Base-by-base conservation (phyloP, 2,329 filamentous ascomycete species). In the Sclerotinia trifoliorum region DNA sequence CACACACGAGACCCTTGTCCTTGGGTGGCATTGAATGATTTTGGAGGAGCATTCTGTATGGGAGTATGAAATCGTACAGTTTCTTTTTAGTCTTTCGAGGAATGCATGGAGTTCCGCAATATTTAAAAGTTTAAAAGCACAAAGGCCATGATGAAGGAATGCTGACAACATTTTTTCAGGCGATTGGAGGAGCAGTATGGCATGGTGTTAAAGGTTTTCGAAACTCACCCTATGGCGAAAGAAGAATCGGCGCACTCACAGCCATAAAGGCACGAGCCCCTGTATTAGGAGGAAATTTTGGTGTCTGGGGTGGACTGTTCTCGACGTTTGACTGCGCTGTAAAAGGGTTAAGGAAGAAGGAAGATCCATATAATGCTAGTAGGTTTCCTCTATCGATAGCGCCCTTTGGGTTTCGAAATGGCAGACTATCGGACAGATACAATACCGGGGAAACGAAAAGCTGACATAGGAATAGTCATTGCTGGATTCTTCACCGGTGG, bases 181-280 rank as follows among this genome's bases (percentile, higher is more conserved):
- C 88, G 71, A 90, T 92, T 74, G 89, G 89, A 76, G 90, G 90
- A 76, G 90, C 92, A 76, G 90, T 97, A 79, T 97, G 94, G 94
- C 94, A 97, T 82, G 94, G 94, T 76, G 91, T 97, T 73, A 99
- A 99, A 83, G 95, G 94, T 69, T 95, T 93, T 82, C 85, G 93
- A 79, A 96, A 92, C 82, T 92, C 89, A 69, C 92, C 92, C 49
- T 93, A 96, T 80, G 95, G 95, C 79, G 95, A 99, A 84, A 88
- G 95, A 79, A 87, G 94, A 80, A 94, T 98, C 84, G 95, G 95
- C 79, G 92, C 95, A 74, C 86, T 99, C 81, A 97, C 94, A 76
- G 95, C 95, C 70, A 93, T 99, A 82, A 99, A 99, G 85, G 94
- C 95, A 78, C 91, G 95, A 78, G 95, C 95, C 54, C 95, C 95